A percentile compares a stretch with the other conserved stretches of the same genome.
Conservation (phyloP, 208 protist species). For the Leishmania braziliensis region DNA sequence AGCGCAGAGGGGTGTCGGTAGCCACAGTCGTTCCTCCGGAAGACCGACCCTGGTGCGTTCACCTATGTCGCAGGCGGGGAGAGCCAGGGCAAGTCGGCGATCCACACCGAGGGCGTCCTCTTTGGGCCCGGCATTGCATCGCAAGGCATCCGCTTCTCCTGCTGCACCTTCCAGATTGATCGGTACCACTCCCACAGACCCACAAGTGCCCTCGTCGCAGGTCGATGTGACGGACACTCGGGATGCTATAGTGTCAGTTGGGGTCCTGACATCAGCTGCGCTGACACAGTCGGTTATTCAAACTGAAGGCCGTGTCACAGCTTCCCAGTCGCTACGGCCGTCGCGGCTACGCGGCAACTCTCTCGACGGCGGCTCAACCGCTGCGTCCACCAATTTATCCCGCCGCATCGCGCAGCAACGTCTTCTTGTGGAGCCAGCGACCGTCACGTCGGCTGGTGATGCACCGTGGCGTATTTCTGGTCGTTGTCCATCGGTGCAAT, state of each 20-base stretch:
- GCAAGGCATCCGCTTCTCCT: background rate
- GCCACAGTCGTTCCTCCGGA: background rate
- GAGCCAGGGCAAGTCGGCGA: background rate
- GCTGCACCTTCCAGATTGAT: background rate
- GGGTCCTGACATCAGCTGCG: slow-evolving; percentile 1
- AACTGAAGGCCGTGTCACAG: background rate
- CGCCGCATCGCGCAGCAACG: slow-evolving; percentile 7
- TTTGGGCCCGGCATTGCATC: background rate
- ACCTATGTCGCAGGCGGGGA: background rate
- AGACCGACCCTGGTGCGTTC: slow-evolving; percentile 3
- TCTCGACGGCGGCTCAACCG: background rate
- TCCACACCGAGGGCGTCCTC: background rate
- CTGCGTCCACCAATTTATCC: background rate
- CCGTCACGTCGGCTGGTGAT: background rate
- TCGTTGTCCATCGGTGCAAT: background rate
- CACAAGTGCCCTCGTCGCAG: background rate
- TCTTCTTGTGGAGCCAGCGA: background rate
- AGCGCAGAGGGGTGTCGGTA: background rate
- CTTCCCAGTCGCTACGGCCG: background rate
- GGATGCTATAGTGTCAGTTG: background rate
- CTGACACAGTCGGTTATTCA: background rate
- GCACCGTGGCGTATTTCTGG: background rate
- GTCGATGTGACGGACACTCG: background rate
- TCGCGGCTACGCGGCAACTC: background rate
- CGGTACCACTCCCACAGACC: background rate